Percentiles rank a stretch among this genome's conserved stretches.
phyloP scores from a whole-genome alignment of 371 early-diverging fungal species.

The Apophysomyces elegans region DNA sequence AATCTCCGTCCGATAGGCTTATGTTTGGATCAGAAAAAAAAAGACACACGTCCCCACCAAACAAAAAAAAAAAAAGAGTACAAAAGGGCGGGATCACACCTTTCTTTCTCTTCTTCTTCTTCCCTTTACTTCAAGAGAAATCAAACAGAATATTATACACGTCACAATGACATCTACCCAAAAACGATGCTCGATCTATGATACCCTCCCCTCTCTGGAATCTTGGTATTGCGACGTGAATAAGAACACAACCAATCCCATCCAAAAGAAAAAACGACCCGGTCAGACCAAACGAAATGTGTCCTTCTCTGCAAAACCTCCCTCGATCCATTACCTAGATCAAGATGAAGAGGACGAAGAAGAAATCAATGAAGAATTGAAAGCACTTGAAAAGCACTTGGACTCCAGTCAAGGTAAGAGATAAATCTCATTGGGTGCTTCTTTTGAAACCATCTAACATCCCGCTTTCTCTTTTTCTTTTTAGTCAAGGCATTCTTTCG shows the following conservation, averaged over 20 bases:
- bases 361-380: constrained; percentile 15
- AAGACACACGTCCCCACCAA: too few relatives aligned
- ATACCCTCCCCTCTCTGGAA: constrained; percentile 37
- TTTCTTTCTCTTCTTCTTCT: constrained; percentile 10
- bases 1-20: constrained; percentile 2
- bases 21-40: neutral
- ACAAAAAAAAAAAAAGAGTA: constrained; percentile 4
- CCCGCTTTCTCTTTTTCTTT: neutral
- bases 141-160: too few relatives aligned
- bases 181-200: constrained; percentile 31
- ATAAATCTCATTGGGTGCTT: neutral
- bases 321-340: constrained; percentile 29
- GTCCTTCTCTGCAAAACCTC: constrained; percentile 40
- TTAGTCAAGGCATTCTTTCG: constrained; percentile 26
- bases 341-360: constrained; percentile 20
- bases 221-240: constrained; percentile 33
- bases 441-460: neutral
- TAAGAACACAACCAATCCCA: neutral
- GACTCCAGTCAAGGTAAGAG: neutral
- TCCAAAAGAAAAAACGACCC: constrained; percentile 1
- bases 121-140: neutral
- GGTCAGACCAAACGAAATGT: constrained; percentile 21
- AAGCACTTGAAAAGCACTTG: constrained; percentile 5
- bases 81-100: constrained; percentile 7
- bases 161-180: constrained; percentile 14